phyloP scores from a whole-genome alignment of 352 stramenopile species.

The Globisporangium yorkense region DNA sequence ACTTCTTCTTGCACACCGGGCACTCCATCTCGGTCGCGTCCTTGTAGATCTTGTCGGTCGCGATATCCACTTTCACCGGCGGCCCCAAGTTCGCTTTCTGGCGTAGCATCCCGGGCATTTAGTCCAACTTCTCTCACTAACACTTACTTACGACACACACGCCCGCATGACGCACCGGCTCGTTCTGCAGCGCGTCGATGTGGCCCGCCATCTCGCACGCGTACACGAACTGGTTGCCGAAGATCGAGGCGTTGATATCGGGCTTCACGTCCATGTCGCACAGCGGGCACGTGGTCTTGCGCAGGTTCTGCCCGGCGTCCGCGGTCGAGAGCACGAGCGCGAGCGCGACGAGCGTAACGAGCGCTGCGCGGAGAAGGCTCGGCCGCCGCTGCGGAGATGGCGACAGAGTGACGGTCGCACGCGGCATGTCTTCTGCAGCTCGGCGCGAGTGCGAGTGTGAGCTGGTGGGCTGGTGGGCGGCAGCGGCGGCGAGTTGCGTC shows the following conservation, averaged over 20 bases:
- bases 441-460: background rate
- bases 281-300: conserved; percentile 35
- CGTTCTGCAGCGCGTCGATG: conserved; percentile 72
- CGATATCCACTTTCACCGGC: conserved; percentile 37
- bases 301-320: conserved; percentile 44
- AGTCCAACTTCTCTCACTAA: background rate
- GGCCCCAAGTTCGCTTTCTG: conserved; percentile 41
- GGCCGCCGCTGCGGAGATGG: background rate
- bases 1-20: conserved; percentile 55
- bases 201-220: conserved; percentile 81
- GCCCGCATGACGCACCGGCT: conserved; percentile 36
- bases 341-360: conserved; percentile 19
- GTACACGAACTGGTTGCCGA: conserved; percentile 71
- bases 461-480: background rate
- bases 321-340: conserved; percentile 16
- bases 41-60: conserved; percentile 68
- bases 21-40: conserved; percentile 49
- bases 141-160: background rate
- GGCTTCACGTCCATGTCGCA: conserved; percentile 36
- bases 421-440: background rate
- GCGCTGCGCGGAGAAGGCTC: conserved; percentile 1
- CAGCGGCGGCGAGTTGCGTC: too few species aligned
- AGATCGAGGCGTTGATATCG: conserved; percentile 56
- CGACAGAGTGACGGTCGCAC: background rate
- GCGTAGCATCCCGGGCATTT: background rate